Conservation (phyloP, 2,329 filamentous ascomycete genomes). For the Sphaerulina musiva region DNA sequence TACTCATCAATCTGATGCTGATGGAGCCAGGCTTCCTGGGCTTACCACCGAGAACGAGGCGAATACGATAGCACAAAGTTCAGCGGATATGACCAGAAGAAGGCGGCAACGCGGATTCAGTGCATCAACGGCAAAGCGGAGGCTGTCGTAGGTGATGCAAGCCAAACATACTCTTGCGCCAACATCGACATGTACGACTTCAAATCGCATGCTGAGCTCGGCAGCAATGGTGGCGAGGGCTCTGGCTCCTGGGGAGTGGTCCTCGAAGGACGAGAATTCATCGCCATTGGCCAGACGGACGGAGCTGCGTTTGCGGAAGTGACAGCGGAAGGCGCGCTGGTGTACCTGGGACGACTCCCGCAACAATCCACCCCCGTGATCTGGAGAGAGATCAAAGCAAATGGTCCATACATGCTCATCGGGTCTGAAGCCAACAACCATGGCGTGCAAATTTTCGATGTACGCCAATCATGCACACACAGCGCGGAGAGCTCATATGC, state of each 20-base stretch:
- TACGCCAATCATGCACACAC: conserved; percentile 23
- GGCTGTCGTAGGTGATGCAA: conserved; percentile 41
- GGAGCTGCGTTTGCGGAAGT: conserved; percentile 52
- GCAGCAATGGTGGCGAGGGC: conserved; percentile 41
- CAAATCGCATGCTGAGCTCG: conserved; percentile 49
- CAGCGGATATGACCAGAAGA: conserved; percentile 15
- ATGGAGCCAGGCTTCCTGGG: conserved; percentile 19
- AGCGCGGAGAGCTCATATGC: conserved; percentile 44
- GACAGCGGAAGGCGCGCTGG: conserved; percentile 44
- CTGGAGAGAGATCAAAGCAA: conserved; percentile 49
- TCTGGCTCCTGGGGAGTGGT: conserved; percentile 52
- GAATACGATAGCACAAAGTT: conserved; percentile 22
- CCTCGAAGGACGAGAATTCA: conserved; percentile 49
- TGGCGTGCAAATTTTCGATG: conserved; percentile 57
- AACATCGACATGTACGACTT: conserved; percentile 51
- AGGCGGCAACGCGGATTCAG: conserved; percentile 10
- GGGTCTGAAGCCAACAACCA: conserved; percentile 45
- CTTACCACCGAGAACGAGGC: conserved; percentile 19
- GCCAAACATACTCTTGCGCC: conserved; percentile 46
- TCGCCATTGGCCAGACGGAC: conserved; percentile 50
- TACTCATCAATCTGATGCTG: not conserved
- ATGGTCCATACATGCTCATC: conserved; percentile 41
- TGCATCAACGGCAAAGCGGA: conserved; percentile 43
- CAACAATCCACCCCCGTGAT: conserved; percentile 43
- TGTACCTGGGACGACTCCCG: conserved; percentile 50